Conservation (phyloP, 108 stramenopile genomes). For the Cylindrotheca closterium region DNA sequence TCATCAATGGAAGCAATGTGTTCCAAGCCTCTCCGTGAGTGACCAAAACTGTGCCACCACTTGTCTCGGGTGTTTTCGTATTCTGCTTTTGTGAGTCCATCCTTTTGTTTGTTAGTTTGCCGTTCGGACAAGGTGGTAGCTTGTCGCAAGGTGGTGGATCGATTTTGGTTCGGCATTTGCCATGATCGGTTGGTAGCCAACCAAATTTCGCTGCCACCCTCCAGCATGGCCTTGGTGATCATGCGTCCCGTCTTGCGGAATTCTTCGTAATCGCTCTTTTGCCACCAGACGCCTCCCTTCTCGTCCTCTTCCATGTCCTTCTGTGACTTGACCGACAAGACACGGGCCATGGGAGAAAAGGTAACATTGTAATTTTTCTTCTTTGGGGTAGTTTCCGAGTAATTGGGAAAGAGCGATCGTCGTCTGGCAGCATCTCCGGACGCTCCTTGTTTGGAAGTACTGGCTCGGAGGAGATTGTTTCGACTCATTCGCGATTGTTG, state of each 20-base stretch:
- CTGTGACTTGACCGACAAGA: slow-evolving; percentile 66
- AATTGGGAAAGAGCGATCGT: slow-evolving; percentile 47
- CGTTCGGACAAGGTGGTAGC: slow-evolving; percentile 19
- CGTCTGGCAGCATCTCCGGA: slow-evolving; percentile 11
- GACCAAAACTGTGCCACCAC: slow-evolving; percentile 89
- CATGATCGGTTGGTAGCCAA: slow-evolving; percentile 68
- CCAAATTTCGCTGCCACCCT: slow-evolving; percentile 89
- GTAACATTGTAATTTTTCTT: slow-evolving; percentile 34
- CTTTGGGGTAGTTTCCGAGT: slow-evolving; percentile 25
- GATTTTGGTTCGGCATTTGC: slow-evolving; percentile 37
- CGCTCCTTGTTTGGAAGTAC: slow-evolving; percentile 1
- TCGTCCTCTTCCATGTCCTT: slow-evolving; percentile 65
- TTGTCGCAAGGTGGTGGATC: slow-evolving; percentile 19
- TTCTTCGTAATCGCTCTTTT: slow-evolving; percentile 78
- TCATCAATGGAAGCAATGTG: slow-evolving; percentile 81
- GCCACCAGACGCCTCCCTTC: slow-evolving; percentile 81
- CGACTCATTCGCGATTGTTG: slow-evolving; percentile 9
- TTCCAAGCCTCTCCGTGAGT: slow-evolving; percentile 81
- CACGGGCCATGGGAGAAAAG: slow-evolving; percentile 84
- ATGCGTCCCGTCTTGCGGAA: slow-evolving; percentile 89
- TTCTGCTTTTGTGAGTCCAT: slow-evolving; percentile 23
- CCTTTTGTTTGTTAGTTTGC: slow-evolving; percentile 4
- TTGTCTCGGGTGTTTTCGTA: slow-evolving; percentile 50
- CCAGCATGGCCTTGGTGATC: slow-evolving; percentile 82
- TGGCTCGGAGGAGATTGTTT: slow-evolving; percentile 1